phyloP scores from a whole-genome alignment of 179 eudicot genomes.

The Silene coronaria region DNA sequence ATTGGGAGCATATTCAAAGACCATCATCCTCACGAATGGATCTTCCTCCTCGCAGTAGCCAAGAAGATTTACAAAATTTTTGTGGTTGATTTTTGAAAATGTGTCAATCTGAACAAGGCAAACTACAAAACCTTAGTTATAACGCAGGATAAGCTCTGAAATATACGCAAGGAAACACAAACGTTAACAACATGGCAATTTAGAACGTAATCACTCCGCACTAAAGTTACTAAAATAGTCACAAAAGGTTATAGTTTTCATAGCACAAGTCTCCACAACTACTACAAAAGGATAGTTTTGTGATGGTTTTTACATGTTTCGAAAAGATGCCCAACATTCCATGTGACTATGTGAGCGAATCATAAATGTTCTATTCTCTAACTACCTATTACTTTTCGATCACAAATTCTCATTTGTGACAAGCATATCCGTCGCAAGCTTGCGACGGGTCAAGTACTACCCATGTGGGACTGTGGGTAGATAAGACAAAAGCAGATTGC shows the following conservation, averaged over 20 bases:
- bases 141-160: slow-evolving; percentile 1
- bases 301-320: not conserved
- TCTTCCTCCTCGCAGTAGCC: slow-evolving; percentile 87
- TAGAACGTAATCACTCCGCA: not conserved
- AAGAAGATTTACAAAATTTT: slow-evolving; percentile 80
- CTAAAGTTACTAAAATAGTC: not conserved
- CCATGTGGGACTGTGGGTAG: too few species aligned
- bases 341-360: too few species aligned
- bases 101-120: slow-evolving; percentile 47
- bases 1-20: slow-evolving; percentile 86
- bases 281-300: not conserved
- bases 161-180: too few species aligned
- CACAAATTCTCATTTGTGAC: too few species aligned
- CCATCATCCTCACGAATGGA: slow-evolving; percentile 92
- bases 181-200: not conserved
- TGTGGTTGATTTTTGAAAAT: slow-evolving; percentile 79
- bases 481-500: too few species aligned
- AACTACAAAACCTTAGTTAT: slow-evolving; percentile 9
- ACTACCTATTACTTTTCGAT: too few species aligned
- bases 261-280: not conserved
- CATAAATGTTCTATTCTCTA: too few species aligned
- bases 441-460: too few species aligned
- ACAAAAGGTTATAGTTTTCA: not conserved
- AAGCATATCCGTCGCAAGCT: too few species aligned
- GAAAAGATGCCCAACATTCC: not conserved